Percentiles rank a stretch among this genome's conserved stretches.
Conservation (phyloP, 257 asterid species). For the Buddleja alternifolia region DNA sequence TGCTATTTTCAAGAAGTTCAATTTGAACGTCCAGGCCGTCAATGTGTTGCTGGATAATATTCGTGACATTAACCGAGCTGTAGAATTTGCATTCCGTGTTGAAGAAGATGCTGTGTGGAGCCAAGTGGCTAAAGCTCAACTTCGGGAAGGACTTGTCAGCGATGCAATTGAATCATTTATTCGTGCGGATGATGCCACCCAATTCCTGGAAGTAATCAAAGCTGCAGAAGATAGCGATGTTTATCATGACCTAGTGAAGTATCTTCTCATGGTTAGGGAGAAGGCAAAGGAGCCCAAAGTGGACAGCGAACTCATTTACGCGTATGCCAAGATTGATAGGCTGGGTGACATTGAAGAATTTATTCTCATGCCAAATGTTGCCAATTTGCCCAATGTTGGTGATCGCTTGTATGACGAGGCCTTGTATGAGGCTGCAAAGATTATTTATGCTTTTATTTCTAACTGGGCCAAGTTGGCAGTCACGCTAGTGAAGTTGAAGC, state of each 20-base stretch:
- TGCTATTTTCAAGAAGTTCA: constrained; percentile 96
- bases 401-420: constrained; percentile 98
- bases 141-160: constrained; percentile 93
- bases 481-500: constrained; percentile 88
- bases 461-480: constrained; percentile 97
- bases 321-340: constrained; percentile 96
- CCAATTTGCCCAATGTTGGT: constrained; percentile 96
- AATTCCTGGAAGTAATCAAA: constrained; percentile 82
- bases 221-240: constrained; percentile 90
- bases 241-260: constrained; percentile 93
- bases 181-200: constrained; percentile 94
- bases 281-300: constrained; percentile 96
- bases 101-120: constrained; percentile 99
- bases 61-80: constrained; percentile 91
- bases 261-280: constrained; percentile 97
- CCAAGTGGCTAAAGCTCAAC: constrained; percentile 97
- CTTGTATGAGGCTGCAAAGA: constrained; percentile 95
- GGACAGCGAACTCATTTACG: constrained; percentile 96
- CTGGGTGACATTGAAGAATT: constrained; percentile 95
- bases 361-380: constrained; percentile 98
- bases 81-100: constrained; percentile 96
- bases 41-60: constrained; percentile 88
- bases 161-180: constrained; percentile 98
- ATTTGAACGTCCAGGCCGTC: constrained; percentile 98
- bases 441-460: constrained; percentile 87